phyloP scores from a whole-genome alignment of 192 early-diverging fungal genomes.

The Podila clonocystis region DNA sequence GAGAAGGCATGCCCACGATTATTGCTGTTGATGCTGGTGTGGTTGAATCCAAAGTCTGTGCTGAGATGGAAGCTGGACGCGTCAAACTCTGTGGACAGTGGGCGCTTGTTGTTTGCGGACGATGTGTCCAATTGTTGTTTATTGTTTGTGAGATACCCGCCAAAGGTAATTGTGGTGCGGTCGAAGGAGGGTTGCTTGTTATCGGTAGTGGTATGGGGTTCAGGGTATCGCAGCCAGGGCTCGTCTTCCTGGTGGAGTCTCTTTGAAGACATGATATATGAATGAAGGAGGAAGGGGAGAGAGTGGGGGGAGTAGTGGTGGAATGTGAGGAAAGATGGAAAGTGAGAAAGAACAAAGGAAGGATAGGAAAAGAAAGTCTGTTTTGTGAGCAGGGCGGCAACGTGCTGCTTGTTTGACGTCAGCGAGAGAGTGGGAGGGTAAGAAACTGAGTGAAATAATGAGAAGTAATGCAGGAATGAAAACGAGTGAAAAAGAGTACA shows the following conservation, averaged over 20 bases:
- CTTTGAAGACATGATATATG: constrained; percentile 27
- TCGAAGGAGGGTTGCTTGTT: constrained; percentile 3
- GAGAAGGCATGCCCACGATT: too few species aligned
- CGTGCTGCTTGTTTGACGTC: too few species aligned
- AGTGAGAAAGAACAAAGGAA: neutral
- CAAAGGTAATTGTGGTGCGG: too few species aligned
- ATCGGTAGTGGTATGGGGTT: neutral
- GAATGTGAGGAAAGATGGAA: neutral
- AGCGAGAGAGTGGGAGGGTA: too few species aligned
- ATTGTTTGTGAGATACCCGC: too few species aligned
- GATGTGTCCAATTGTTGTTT: neutral
- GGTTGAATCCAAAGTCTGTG: neutral
- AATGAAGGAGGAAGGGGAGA: neutral
- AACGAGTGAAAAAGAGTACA: neutral
- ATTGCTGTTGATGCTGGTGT: neutral
- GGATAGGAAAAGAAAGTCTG: neutral
- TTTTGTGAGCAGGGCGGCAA: too few species aligned
- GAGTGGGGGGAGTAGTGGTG: neutral
- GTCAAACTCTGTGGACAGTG: neutral
- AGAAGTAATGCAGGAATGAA: neutral
- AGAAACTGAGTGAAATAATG: too few species aligned
- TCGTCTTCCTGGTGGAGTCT: constrained; percentile 37
- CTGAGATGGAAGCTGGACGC: neutral
- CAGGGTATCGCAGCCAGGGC: constrained; percentile 37
- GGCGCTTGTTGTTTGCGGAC: neutral